Conservation (phyloP, 2,329 filamentous ascomycete species). For the Fusarium bulbicola region DNA sequence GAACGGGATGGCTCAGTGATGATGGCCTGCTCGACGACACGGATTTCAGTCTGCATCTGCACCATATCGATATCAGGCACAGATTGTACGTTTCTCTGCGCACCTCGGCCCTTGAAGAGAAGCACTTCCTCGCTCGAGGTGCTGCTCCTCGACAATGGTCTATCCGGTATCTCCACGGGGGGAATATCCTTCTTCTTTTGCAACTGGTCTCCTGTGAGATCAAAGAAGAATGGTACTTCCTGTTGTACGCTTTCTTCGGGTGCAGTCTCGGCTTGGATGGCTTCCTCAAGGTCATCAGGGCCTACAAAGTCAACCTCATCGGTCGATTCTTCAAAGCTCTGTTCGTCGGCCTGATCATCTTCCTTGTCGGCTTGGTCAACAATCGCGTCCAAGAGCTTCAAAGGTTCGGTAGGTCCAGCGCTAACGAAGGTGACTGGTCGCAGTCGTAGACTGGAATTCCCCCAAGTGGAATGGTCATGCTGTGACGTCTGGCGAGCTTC, state of each 20-base stretch:
- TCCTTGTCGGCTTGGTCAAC: conserved; percentile 17
- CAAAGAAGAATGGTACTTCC: conserved; percentile 49
- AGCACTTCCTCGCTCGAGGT: conserved; percentile 74
- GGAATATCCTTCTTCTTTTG: background rate
- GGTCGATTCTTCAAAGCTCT: background rate
- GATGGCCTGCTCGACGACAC: conserved; percentile 41
- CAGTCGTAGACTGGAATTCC: conserved; percentile 54
- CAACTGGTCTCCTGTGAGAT: conserved; percentile 45
- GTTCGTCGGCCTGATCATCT: background rate
- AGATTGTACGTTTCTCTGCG: conserved; percentile 39
- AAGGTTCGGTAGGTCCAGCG: conserved; percentile 60
- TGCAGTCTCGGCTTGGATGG: conserved; percentile 15
- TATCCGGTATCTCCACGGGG: conserved; percentile 25
- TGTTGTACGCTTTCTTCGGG: background rate
- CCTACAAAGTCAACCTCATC: conserved; percentile 21
- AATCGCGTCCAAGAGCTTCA: conserved; percentile 52
- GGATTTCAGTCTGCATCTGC: conserved; percentile 48
- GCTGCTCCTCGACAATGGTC: conserved; percentile 35
- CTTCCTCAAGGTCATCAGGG: conserved; percentile 35
- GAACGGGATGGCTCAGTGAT: conserved; percentile 2
- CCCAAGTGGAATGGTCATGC: conserved; percentile 55
- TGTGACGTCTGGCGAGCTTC: conserved; percentile 60
- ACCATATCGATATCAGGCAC: conserved; percentile 32
- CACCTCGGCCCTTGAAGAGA: conserved; percentile 67
- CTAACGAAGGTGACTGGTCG: conserved; percentile 63